Evolutionary conservation across 768 basidiomycete genomes (phyloP), one percentile per base, ranked within the genome.

Genomic region (Boletus huronensis): DNA sequence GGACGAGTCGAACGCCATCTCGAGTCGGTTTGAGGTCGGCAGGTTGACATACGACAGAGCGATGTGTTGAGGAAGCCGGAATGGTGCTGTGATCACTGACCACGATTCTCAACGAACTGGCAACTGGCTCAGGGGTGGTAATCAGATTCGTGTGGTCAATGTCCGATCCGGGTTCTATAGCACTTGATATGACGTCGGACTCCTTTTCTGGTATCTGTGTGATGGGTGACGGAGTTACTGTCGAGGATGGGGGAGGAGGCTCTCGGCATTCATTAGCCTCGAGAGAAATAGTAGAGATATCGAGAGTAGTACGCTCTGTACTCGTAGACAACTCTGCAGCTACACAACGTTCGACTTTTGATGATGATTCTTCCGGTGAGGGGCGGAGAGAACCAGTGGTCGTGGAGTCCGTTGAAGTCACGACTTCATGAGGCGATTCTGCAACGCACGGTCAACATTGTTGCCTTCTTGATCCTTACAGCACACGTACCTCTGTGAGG

Each of bases 1-100:
- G 77, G 14, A 84, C 81, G 26, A 84, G 72, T 25, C 82, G 81
- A 40, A 90, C 74, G 8, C 83, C 85, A 43, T 89, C 88, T 43
- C 72, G 66, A 8, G 81, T 74, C 11, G 81, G 77, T 47, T 74
- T 79, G 35, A 59, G 49, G 28, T 65, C 55, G 43, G 34, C 13
- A 35, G 66, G 53, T 34, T 57, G 68, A 44, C 28, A 55, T 25
- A 54, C 35, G 31, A 40, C 48, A 29, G 54, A 29, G 25, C 44
- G 52, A 41, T 28, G 50, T 40, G 53, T 10, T n/a, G 58, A 25
- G 32, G 61, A 45, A 41, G 44, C 25, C 32, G 59, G 52, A 35
- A 50, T n/a, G 6, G 58, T 50, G 23, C 64, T 64, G 51, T 63
- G 66, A 48, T 70, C 66, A 59, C 64, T 64, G 53, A 68, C 64